Conservation (phyloP, 805 yeast species). For the Saitoella complicata region DNA sequence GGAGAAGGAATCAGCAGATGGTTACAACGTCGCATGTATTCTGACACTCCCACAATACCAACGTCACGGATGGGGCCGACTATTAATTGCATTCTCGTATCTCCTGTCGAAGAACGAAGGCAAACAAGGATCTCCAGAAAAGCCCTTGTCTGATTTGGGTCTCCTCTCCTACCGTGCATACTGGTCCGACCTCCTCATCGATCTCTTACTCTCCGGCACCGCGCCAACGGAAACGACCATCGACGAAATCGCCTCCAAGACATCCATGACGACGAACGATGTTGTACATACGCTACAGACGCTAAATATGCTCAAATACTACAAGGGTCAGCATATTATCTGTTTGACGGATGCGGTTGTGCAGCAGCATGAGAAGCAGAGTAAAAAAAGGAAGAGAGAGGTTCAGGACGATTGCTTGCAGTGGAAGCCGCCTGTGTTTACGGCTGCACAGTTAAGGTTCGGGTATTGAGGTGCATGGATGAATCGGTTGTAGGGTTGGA, state of each 20-base stretch:
- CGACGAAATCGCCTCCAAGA: constrained; percentile 71
- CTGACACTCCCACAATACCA: constrained; percentile 92
- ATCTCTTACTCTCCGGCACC: constrained; percentile 29
- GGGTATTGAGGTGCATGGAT: constrained; percentile 50
- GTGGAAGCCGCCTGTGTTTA: constrained; percentile 91
- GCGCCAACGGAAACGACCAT: constrained; percentile 36
- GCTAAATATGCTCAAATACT: constrained; percentile 72
- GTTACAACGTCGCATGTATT: constrained; percentile 93
- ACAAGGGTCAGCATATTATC: constrained; percentile 88
- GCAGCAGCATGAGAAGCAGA: constrained; percentile 53
- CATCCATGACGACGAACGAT: constrained; percentile 94
- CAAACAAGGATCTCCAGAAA: constrained; percentile 92
- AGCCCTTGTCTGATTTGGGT: constrained; percentile 91
- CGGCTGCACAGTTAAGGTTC: constrained; percentile 88
- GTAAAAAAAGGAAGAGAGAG: constrained; percentile 56
- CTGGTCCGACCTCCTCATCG: constrained; percentile 85
- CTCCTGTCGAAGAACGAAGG: constrained; percentile 76
- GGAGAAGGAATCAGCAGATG: constrained; percentile 91
- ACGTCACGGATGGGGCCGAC: constrained; percentile 82
- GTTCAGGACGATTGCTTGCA: constrained; percentile 46
- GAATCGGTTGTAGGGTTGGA: neutral
- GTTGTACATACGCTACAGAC: constrained; percentile 87
- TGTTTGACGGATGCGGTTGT: constrained; percentile 70
- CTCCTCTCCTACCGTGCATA: constrained; percentile 82
- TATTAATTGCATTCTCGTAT: constrained; percentile 84